Evolutionary conservation across 2,329 filamentous ascomycete species (phyloP).

Genomic region (Paraconiothyrium brasiliense): DNA sequence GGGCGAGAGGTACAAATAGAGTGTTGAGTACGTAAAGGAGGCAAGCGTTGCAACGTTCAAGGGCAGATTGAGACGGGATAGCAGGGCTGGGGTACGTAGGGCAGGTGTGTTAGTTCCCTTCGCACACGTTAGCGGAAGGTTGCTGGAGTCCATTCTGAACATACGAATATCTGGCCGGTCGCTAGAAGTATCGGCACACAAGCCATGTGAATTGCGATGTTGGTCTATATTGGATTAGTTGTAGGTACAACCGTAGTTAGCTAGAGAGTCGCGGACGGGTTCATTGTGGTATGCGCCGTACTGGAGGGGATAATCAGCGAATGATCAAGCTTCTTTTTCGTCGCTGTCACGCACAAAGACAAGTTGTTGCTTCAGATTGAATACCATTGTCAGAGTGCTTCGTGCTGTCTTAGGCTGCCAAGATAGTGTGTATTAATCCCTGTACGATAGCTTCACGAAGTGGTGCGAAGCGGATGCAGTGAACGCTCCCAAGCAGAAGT

Average conservation of each 20-base stretch:
- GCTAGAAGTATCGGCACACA: constrained; percentile 80
- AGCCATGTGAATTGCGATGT: constrained; percentile 79
- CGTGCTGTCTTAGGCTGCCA: not conserved
- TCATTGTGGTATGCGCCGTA: constrained; percentile 87
- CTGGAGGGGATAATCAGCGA: constrained; percentile 53
- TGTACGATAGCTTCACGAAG: not conserved
- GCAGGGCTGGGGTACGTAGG: constrained; percentile 40
- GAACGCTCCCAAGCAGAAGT: not conserved
- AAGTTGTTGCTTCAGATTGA: constrained; percentile 47
- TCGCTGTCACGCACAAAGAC: constrained; percentile 35
- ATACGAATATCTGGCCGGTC: constrained; percentile 54
- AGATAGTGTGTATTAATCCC: not conserved
- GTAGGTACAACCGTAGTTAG: constrained; percentile 15
- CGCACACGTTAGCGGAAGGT: not conserved
- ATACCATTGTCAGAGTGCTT: constrained; percentile 18
- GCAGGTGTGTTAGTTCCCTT: constrained; percentile 66
- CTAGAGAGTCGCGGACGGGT: constrained; percentile 54
- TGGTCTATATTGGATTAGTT: constrained; percentile 60
- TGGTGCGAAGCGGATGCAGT: not conserved
- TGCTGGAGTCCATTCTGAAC: not conserved
- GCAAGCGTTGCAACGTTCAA: constrained; percentile 59
- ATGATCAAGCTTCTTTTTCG: not conserved
- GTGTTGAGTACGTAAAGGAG: constrained; percentile 70
- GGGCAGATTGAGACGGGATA: constrained; percentile 48
- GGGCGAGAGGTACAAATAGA: constrained; percentile 94